Evolutionary conservation across 108 stramenopile genomes (phyloP), one percentile per base, ranked within the genome.

Genomic region (Pseudonitzschia multiseries): DNA sequence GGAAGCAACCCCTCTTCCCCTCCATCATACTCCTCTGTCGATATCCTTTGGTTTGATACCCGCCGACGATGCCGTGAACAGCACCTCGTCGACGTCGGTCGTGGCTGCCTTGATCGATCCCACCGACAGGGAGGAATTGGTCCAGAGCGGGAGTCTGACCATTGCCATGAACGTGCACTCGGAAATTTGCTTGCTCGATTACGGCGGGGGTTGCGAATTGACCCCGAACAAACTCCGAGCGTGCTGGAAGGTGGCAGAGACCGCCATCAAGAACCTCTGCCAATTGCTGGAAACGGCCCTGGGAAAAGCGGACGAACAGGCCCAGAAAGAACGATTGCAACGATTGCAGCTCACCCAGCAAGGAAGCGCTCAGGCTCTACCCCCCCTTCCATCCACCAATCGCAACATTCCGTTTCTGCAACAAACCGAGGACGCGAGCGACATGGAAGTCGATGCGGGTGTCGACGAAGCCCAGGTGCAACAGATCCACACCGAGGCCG

Each of bases 11-110:
- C 96, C 97, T 21, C 82, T 97, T 48, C 93, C 97, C 15, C 72
- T 97, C 71, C 97, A 97, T 78, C 97, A 97, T 75, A 90, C 94
- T 28, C 97, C 97, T 24, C 78, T 96, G 12, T 89, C 92, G 40
- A 80, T 96, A 41, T 89, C 94, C 1, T 97, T 96, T 84, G 96
- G 91, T 3, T 71, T 96, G 29, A 87, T 96, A 71, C 84, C 90
- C n/a, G 86, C 88, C 33, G 80, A 79, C 21, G 82, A 81, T 67
- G 72, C 66, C 46, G 78, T 77, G 26, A 41, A 51, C 18, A 48
- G 29, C 10, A 67, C 77, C 0, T 82, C 86, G 2, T 72, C 84
- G 46, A 83, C 79, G 8, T 69, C 84, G 5, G 24, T 57, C 1
- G 89, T 93, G 54, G 78, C 86, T 17, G 84, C 87, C 8, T 51